Conservation (phyloP, 148 eudicot genomes). For the Rhododendron griersonianum region DNA sequence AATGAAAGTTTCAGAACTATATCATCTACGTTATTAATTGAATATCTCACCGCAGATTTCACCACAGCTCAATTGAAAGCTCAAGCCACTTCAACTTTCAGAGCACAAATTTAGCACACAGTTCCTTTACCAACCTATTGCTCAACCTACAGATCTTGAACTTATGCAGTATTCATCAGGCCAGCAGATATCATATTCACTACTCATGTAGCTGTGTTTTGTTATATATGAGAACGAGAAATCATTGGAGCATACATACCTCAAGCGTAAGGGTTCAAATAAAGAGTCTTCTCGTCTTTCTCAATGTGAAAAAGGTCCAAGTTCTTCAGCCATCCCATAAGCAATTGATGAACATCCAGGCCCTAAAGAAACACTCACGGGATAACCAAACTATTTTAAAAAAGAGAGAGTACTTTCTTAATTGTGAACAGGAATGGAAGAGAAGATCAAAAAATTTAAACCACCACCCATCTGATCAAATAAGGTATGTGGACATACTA, state of each 20-base stretch:
- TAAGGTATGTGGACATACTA: too few relatives aligned
- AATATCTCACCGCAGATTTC: too few relatives aligned
- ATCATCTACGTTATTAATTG: too few relatives aligned
- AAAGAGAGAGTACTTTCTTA: too few relatives aligned
- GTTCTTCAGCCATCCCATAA: constrained; percentile 84
- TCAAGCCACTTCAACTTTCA: too few relatives aligned
- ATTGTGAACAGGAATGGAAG: too few relatives aligned
- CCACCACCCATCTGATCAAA: too few relatives aligned
- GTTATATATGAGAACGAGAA: not conserved
- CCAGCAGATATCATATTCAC: not conserved
- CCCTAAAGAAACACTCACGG: constrained; percentile 31
- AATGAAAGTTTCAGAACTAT: too few relatives aligned
- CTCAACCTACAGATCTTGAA: not conserved
- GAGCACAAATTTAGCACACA: not conserved
- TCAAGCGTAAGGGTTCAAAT: constrained; percentile 76
- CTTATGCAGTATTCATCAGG: not conserved
- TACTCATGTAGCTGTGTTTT: not conserved
- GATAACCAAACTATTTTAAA: too few relatives aligned
- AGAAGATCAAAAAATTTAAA: too few relatives aligned
- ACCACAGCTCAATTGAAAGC: too few relatives aligned
- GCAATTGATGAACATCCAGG: constrained; percentile 98
- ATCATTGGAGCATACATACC: constrained; percentile 28
- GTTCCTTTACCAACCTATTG: not conserved
- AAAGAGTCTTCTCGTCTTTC: constrained; percentile 76
- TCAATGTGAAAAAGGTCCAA: constrained; percentile 89